Evolutionary conservation across 2,329 filamentous ascomycete genomes (phyloP).

Genomic region (Botryosphaeria dothidea): DNA sequence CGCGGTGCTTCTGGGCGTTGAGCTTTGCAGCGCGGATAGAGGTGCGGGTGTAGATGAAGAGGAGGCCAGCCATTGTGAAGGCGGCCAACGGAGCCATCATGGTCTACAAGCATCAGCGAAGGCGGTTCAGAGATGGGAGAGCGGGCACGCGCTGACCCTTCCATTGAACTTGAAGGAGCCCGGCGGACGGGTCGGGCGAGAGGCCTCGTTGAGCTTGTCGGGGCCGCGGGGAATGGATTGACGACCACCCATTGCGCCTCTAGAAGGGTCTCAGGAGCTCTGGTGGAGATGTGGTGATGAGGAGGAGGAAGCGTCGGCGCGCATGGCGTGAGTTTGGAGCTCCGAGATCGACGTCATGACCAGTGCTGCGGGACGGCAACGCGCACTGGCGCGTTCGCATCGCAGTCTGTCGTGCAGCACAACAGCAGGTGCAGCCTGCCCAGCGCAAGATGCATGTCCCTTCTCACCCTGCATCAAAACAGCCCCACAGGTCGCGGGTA

Average conservation of each 20-base stretch:
- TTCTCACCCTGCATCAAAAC: background rate
- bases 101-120: slow-evolving; percentile 39
- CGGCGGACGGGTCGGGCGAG: slow-evolving; percentile 22
- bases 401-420: background rate
- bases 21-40: slow-evolving; percentile 67
- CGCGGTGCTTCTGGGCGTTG: slow-evolving; percentile 61
- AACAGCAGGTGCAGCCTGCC: background rate
- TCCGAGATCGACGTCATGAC: slow-evolving; percentile 11
- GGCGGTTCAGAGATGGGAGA: background rate
- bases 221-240: slow-evolving; percentile 47
- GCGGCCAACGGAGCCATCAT: slow-evolving; percentile 63
- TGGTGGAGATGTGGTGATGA: background rate
- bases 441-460: no score
- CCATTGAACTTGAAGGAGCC: slow-evolving; percentile 13
- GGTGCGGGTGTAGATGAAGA: slow-evolving; percentile 63
- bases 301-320: background rate
- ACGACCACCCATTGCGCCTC: slow-evolving; percentile 46
- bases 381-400: background rate
- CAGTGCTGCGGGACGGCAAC: background rate
- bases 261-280: background rate
- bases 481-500: background rate
- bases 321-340: slow-evolving; percentile 5
- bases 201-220: slow-evolving; percentile 45
- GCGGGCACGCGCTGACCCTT: background rate
- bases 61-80: slow-evolving; percentile 61